Evolutionary conservation across 192 early-diverging fungal genomes (phyloP), one percentile per base, ranked within the genome.

Genomic region (Cladochytrium replicatum): DNA sequence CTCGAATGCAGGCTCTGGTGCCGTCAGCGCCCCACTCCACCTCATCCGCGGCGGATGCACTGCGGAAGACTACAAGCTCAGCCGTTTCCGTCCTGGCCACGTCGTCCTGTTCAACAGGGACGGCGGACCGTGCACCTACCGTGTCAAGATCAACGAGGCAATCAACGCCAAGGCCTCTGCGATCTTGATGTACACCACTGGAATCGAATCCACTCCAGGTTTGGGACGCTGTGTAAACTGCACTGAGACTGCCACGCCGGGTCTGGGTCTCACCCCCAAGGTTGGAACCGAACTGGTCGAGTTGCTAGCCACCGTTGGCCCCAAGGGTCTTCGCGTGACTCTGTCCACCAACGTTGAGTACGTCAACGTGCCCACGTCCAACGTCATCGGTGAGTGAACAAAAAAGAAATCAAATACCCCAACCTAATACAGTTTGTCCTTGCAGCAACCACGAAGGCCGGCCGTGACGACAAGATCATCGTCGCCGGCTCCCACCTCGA

Each of bases 341-440:
- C 41, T 68, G 27, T 19, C 30, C 5, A 38, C 45, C 23, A 24
- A 41, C 24, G 38, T 44, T 15, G 24, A 29, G 1, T 54, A 50
- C 40, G 29, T 41, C 5, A 22, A 52, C 28, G 11, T 61, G 24
- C 39, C 31, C 21, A 64, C 67, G 6, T 6, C 41, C 30, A 71
- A 71, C 38, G 50, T 71, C 27, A 11, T 63, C 6, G 69, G n/a
- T n/a, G n/a, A n/a, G n/a, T n/a, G n/a, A n/a, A n/a, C n/a, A n/a
- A n/a, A n/a, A n/a, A n/a, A n/a, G n/a, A n/a, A n/a, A n/a, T n/a
- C n/a, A n/a, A n/a, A n/a, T n/a, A n/a, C n/a, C n/a, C n/a, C n/a
- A n/a, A n/a, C n/a, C n/a, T n/a, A n/a, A n/a, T n/a, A n/a, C n/a
- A n/a, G n/a, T n/a, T n/a, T n/a, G n/a, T n/a, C n/a, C n/a, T n/a